These are phyloP conservation scores for Speleostelium caveatum DNA, from an alignment of 78 protist genomes.

Conservation along the genomic window DNA sequence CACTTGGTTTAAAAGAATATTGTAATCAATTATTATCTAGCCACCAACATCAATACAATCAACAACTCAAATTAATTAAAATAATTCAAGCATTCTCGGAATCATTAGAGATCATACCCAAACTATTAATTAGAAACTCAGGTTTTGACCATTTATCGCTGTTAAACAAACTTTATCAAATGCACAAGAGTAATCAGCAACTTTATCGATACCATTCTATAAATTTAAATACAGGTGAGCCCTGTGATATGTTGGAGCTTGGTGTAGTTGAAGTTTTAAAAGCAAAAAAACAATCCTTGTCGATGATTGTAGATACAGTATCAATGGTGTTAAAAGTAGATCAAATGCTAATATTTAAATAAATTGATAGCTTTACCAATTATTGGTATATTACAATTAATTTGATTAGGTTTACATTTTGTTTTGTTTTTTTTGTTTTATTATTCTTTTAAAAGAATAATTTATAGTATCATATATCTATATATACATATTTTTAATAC, in stretches of 20 bases:
- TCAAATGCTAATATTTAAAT: constrained; percentile 5
- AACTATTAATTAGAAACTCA: constrained; percentile 28
- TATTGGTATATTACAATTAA: too few species aligned
- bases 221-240: constrained; percentile 25
- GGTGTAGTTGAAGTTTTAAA: constrained; percentile 35
- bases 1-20: neutral
- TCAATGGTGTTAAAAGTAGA: constrained; percentile 51
- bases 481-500: too few species aligned
- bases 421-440: too few species aligned
- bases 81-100: neutral
- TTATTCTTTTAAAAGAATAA: neutral
- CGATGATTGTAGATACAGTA: constrained; percentile 64
- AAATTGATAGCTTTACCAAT: neutral
- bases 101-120: constrained; percentile 34
- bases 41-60: neutral
- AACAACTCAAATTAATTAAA: too few species aligned
- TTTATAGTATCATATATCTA: too few species aligned
- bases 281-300: constrained; percentile 14
- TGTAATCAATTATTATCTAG: neutral
- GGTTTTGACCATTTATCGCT: constrained; percentile 27
- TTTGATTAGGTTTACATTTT: too few species aligned
- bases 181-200: neutral
- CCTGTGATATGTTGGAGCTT: constrained; percentile 8
- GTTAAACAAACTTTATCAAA: neutral
- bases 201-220: neutral